Percentiles rank a stretch among this genome's conserved stretches.
These are phyloP conservation scores for Marchantia polymorpha DNA, from an alignment of 225 moss, liverwort and hornwort genomes.

Conservation along the genomic window DNA sequence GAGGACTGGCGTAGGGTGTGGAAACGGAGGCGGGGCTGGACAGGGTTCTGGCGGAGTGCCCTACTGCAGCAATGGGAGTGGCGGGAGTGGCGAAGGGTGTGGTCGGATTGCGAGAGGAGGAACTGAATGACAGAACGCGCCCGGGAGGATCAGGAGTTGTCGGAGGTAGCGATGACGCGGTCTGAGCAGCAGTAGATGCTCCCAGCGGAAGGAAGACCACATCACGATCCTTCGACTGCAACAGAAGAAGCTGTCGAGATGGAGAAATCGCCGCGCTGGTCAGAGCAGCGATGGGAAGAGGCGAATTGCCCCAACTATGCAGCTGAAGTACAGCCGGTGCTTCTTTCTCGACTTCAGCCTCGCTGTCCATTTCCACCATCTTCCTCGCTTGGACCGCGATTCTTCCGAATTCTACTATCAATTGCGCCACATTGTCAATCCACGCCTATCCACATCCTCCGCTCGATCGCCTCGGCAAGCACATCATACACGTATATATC, in stretches of 20 bases:
- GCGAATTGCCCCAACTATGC: constrained; percentile 65
- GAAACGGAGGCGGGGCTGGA: constrained; percentile 16
- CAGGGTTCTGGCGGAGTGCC: constrained; percentile 2
- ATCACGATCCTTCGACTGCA: constrained; percentile 56
- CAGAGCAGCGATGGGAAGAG: constrained; percentile 58
- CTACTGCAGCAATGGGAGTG: neutral
- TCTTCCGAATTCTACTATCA: neutral
- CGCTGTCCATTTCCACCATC: constrained; percentile 22
- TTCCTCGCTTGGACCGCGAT: neutral
- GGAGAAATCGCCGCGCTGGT: constrained; percentile 65
- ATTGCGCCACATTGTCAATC: constrained; percentile 10
- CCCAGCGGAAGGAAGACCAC: constrained; percentile 62
- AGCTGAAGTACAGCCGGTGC: constrained; percentile 67
- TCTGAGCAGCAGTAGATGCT: constrained; percentile 26
- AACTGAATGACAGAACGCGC: constrained; percentile 8
- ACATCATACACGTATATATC: neutral
- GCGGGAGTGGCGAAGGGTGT: constrained; percentile 18
- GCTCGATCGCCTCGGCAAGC: neutral
- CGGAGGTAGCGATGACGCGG: neutral
- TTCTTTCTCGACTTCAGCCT: constrained; percentile 37
- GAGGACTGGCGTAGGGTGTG: constrained; percentile 38
- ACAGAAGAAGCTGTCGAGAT: constrained; percentile 64
- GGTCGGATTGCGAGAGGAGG: constrained; percentile 18
- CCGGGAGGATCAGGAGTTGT: constrained; percentile 3
- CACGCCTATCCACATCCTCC: neutral